Base-by-base conservation (phyloP, 306 rosid genomes). In the Calophaca sinica region DNA sequence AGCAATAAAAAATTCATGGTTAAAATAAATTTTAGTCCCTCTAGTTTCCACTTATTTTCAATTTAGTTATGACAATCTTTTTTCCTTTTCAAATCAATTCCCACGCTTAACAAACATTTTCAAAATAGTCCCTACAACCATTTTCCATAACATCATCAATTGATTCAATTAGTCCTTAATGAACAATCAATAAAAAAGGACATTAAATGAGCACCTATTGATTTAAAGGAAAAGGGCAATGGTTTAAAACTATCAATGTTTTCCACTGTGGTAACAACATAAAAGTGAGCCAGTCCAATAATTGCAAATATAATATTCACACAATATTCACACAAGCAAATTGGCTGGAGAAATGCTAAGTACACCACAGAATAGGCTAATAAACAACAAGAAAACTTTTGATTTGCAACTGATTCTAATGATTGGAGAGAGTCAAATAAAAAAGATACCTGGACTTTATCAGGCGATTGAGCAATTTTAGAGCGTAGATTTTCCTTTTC, bases 381-480 rank as follows among this genome's bases (percentile, higher is more conserved):
- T 20, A 20, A 20, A 63, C 28, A 75, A 70, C 62, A 63, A 4
- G 32, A 69, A 32, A 35, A 5, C 11, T 31, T 46, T 60, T 73
- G 13, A 62, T n/a, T 68, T 3, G 52, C 62, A 42, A 64, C 54
- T 13, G 5, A 42, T 49, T 45, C 50, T 15, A 61, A 76, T 38
- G n/a, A 53, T 9, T 5, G 44, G 11, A 4, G 13, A 35, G 3
- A 42, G 26, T 20, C 26, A 1, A 20, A 20, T 20, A 20, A 53
- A 59, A 51, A 49, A 3, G 35, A 69, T 84, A 93, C 97, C 96
- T 91, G 93, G 75, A 94, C 76, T 83, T 89, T 94, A 85, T 94
- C 94, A 33, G 97, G 98, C 10, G 98, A 94, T 29, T 94, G 97
- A 39, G 84, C 93, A 61, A 94, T 76, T 82, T 81, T 89, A 7